A percentile compares a stretch with the other conserved stretches of the same genome.
phyloP scores from a whole-genome alignment of 202 grass and related monocot genomes.

The Bolboschoenoplectus hybrid region DNA sequence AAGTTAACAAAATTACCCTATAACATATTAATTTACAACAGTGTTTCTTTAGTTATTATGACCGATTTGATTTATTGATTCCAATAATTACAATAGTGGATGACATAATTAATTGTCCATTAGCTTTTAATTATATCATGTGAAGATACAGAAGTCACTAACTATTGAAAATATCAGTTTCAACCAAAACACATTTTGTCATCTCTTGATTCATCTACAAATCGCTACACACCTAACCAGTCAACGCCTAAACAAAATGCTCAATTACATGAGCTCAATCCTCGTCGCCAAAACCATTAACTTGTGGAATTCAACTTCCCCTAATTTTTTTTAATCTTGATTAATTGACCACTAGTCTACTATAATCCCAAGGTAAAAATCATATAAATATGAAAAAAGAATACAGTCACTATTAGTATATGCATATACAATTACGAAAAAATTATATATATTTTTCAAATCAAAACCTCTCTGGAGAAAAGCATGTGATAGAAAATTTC shows the following conservation, averaged over 20 bases:
- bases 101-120: constrained; percentile 17
- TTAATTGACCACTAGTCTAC: not conserved
- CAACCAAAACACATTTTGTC: constrained; percentile 12
- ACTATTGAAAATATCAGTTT: not conserved
- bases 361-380: not conserved
- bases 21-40: too few species aligned
- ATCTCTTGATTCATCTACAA: not conserved
- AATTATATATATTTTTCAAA: too few species aligned
- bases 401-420: not conserved
- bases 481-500: not conserved
- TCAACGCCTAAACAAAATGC: not conserved
- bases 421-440: too few species aligned
- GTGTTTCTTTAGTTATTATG: too few species aligned
- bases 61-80: constrained; percentile 11
- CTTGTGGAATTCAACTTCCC: not conserved
- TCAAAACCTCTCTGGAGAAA: not conserved
- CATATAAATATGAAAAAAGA: not conserved
- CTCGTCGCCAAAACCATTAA: not conserved
- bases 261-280: not conserved
- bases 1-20: too few species aligned
- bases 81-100: not conserved
- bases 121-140: constrained; percentile 24
- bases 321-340: not conserved
- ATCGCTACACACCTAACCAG: not conserved
- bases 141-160: not conserved